phyloP scores from a whole-genome alignment of 2,329 filamentous ascomycete genomes.

The Pezicula rhizophila region DNA sequence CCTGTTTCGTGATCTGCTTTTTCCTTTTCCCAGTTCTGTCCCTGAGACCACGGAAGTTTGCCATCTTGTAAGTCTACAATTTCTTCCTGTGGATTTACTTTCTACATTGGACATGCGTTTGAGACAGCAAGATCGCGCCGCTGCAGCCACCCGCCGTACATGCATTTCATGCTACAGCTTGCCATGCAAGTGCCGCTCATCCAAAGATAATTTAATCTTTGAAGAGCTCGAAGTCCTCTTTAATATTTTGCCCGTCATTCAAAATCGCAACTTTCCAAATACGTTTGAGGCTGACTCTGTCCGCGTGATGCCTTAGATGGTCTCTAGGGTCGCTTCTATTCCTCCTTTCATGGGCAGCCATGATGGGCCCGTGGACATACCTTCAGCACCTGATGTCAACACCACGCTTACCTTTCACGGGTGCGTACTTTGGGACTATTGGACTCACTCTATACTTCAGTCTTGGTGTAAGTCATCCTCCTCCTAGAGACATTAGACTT shows the following conservation, averaged over 20 bases:
- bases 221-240: neutral
- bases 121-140: conserved; percentile 22
- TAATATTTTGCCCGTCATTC: conserved; percentile 8
- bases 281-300: conserved; percentile 16
- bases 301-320: conserved; percentile 60
- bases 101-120: conserved; percentile 9
- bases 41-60: conserved; percentile 84
- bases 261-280: conserved; percentile 10
- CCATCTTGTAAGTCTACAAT: conserved; percentile 74
- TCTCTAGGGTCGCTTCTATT: conserved; percentile 87
- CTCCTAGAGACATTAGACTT: neutral
- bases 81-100: conserved; percentile 6
- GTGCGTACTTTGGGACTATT: conserved; percentile 92
- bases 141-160: conserved; percentile 32
- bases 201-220: neutral
- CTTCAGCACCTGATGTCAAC: conserved; percentile 77
- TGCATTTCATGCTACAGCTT: conserved; percentile 9
- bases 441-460: conserved; percentile 85
- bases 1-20: conserved; percentile 92
- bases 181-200: neutral
- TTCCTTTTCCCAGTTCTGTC: conserved; percentile 79
- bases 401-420: conserved; percentile 83
- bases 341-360: conserved; percentile 83
- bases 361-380: conserved; percentile 88
- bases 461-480: conserved; percentile 66